Evolutionary conservation across 805 yeast genomes (phyloP).

Genomic region (Lipomyces yamanashiensis): DNA sequence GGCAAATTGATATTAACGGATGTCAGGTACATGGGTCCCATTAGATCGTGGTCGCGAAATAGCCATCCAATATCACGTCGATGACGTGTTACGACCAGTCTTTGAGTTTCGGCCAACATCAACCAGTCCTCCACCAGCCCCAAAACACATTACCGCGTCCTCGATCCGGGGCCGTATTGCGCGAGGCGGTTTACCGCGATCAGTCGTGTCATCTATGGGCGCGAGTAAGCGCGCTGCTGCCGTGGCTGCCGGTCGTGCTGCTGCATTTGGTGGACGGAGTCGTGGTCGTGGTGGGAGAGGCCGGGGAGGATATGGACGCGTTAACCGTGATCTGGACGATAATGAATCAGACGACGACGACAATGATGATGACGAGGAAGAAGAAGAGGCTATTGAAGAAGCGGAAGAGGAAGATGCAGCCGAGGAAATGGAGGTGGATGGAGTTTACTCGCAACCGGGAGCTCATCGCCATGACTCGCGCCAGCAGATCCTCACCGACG

Average conservation of each 20-base stretch:
- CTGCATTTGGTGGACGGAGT: slow-evolving; percentile 21
- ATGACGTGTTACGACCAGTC: slow-evolving; percentile 63
- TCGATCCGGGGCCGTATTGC: slow-evolving; percentile 34
- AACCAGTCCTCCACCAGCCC: slow-evolving; percentile 70
- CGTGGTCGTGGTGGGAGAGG: slow-evolving; percentile 30
- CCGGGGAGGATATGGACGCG: slow-evolving; percentile 22
- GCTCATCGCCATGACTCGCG: slow-evolving; percentile 13
- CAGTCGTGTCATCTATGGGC: slow-evolving; percentile 15
- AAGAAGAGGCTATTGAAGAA: slow-evolving; percentile 3
- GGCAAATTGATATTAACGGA: neutral
- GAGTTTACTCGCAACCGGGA: slow-evolving; percentile 1
- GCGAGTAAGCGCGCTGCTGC: slow-evolving; percentile 23
- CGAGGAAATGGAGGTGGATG: slow-evolving; percentile 15
- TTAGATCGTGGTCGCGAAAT: slow-evolving; percentile 70
- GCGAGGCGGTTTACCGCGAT: slow-evolving; percentile 20
- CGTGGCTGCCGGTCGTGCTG: slow-evolving; percentile 16
- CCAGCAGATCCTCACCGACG: slow-evolving; percentile 37
- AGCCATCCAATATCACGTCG: slow-evolving; percentile 68
- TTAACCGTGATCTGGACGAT: slow-evolving; percentile 6
- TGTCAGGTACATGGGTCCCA: slow-evolving; percentile 90
- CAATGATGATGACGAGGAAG: slow-evolving; percentile 26
- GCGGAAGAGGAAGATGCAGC: slow-evolving; percentile 25
- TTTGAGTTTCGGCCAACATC: slow-evolving; percentile 62
- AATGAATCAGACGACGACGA: slow-evolving; percentile 25
- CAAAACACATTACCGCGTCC: slow-evolving; percentile 50